Conservation (phyloP, 129 eudicot species). For the Saposhnikovia divaricata region DNA sequence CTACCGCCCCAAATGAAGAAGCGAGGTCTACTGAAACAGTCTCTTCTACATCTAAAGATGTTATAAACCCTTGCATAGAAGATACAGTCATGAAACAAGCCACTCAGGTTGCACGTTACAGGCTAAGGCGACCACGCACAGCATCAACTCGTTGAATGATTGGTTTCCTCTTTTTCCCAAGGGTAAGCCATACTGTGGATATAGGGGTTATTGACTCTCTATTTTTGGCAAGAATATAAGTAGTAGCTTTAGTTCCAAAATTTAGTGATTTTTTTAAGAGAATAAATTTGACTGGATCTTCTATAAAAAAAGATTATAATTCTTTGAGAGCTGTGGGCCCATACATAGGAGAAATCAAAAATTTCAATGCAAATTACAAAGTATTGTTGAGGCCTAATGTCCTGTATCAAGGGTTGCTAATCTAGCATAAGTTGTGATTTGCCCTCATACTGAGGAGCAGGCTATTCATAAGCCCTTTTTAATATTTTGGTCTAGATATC, state of each 20-base stretch:
- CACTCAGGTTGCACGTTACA: slow-evolving; percentile 43
- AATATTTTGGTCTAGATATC: neutral
- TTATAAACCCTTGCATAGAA: slow-evolving; percentile 19
- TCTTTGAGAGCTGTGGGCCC: neutral
- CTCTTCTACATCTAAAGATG: slow-evolving; percentile 25
- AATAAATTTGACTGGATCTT: neutral
- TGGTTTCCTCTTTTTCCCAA: neutral
- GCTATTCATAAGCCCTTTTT: too few relatives aligned
- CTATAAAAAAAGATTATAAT: neutral
- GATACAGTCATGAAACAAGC: slow-evolving; percentile 49
- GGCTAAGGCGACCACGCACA: slow-evolving; percentile 46
- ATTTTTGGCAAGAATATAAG: neutral
- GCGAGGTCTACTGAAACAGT: slow-evolving; percentile 30
- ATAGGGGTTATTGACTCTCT: neutral
- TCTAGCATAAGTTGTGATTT: too few relatives aligned
- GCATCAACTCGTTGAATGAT: slow-evolving; percentile 22
- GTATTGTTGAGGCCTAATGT: too few relatives aligned
- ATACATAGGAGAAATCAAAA: neutral
- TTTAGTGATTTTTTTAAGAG: neutral
- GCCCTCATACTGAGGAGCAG: too few relatives aligned
- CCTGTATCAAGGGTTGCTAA: too few relatives aligned
- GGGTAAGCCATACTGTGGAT: neutral
- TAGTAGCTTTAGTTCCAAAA: neutral
- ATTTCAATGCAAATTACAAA: neutral
- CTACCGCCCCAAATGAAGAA: slow-evolving; percentile 20